These are phyloP conservation scores for Bryoglossum gracile DNA, from an alignment of 495 filamentous ascomycete genomes.

Conservation along the genomic window DNA sequence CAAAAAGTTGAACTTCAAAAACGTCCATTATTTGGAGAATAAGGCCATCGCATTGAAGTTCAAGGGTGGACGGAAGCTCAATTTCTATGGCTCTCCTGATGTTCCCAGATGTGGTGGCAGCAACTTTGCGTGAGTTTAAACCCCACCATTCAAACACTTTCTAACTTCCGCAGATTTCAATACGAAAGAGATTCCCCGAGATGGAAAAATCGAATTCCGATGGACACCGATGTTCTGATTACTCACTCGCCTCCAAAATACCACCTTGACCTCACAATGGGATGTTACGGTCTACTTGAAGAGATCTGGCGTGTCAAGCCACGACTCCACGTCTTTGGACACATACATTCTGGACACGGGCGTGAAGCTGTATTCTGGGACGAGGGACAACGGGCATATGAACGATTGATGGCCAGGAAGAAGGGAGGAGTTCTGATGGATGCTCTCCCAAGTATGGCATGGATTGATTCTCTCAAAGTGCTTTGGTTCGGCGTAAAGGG, in stretches of 20 bases:
- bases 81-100: constrained; percentile 46
- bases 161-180: constrained; percentile 41
- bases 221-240: constrained; percentile 71
- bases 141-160: too few species aligned
- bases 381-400: constrained; percentile 63
- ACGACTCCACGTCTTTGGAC: constrained; percentile 79
- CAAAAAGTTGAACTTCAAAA: constrained; percentile 35
- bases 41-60: constrained; percentile 39
- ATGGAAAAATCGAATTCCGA: constrained; percentile 53
- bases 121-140: constrained; percentile 54
- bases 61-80: constrained; percentile 42
- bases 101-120: constrained; percentile 42
- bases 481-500: constrained; percentile 54
- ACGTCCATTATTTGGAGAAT: constrained; percentile 45
- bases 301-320: constrained; percentile 78
- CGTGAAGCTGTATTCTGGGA: constrained; percentile 70
- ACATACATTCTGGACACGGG: constrained; percentile 69
- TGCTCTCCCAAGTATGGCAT: constrained; percentile 38
- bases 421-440: constrained; percentile 41
- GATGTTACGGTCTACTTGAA: constrained; percentile 65
- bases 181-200: constrained; percentile 34
- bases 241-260: constrained; percentile 69
- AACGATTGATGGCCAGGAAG: constrained; percentile 49
- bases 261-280: constrained; percentile 69
- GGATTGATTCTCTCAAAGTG: constrained; percentile 56